A percentile compares a stretch with the other conserved stretches of the same genome.
phyloP scores from a whole-genome alignment of 345 rosid genomes.

The Gossypium bickii region DNA sequence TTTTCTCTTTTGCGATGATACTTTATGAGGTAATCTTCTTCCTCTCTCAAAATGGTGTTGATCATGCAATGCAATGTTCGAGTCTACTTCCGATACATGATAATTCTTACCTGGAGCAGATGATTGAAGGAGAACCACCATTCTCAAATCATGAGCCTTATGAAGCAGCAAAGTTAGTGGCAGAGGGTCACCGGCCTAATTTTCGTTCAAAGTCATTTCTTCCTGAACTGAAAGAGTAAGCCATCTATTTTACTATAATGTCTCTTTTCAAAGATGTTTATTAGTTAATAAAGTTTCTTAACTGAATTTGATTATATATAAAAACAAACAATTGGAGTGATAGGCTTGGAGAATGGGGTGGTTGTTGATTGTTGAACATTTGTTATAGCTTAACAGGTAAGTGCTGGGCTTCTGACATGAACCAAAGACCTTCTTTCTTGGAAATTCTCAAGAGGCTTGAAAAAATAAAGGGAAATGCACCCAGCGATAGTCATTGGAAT shows the following conservation, averaged over 20 bases:
- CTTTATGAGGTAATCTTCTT: conserved; percentile 69
- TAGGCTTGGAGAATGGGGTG: background rate
- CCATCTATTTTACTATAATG: conserved; percentile 4
- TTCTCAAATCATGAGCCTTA: conserved; percentile 76
- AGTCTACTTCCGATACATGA: conserved; percentile 17
- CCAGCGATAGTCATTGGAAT: conserved; percentile 63
- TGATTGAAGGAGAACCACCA: conserved; percentile 98
- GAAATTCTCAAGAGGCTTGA: conserved; percentile 90
- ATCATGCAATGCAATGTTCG: conserved; percentile 15
- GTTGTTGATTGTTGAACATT: conserved; percentile 20
- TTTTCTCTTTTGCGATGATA: conserved; percentile 96
- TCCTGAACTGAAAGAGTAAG: conserved; percentile 84
- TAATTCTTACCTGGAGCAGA: conserved; percentile 40
- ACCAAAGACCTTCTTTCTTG: conserved; percentile 78
- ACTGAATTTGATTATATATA: background rate
- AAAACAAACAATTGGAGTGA: background rate
- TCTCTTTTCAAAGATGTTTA: background rate
- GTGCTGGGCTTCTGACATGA: conserved; percentile 91
- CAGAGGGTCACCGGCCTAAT: conserved; percentile 84
- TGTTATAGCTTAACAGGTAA: conserved; percentile 56
- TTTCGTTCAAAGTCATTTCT: conserved; percentile 72
- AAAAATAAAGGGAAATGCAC: conserved; percentile 67
- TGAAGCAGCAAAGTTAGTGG: conserved; percentile 90
- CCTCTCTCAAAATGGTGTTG: background rate
- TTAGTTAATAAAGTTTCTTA: background rate